Conservation (phyloP, 176 grass and related monocot genomes). For the Bothriochloa decipiens region DNA sequence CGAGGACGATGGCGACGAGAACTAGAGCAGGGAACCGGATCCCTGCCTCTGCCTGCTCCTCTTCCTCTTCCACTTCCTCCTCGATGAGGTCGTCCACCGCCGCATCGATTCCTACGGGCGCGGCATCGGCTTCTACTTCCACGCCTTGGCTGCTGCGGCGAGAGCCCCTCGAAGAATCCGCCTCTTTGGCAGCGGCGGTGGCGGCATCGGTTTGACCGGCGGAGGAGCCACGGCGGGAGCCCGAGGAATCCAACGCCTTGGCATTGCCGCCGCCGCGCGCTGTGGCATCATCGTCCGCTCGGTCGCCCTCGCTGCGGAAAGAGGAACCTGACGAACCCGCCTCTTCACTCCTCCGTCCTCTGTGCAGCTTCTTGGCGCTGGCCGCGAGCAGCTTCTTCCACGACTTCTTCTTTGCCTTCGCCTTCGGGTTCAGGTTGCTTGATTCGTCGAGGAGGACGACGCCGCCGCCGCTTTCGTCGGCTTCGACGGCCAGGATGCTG, state of each 20-base stretch:
- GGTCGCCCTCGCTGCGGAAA: conserved; percentile 33
- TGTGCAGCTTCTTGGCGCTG: conserved; percentile 43
- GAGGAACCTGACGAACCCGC: background rate
- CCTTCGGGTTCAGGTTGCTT: conserved; percentile 25
- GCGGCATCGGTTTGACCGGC: conserved; percentile 11
- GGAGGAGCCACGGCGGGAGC: conserved; percentile 2
- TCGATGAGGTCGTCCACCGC: background rate
- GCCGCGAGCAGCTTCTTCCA: conserved; percentile 62
- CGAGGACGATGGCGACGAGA: conserved; percentile 46
- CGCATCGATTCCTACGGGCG: background rate
- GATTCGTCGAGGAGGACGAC: conserved; percentile 31
- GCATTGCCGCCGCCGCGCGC: conserved; percentile 28
- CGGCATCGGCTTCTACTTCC: conserved; percentile 1
- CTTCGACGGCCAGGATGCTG: background rate
- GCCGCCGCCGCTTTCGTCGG: conserved; percentile 25
- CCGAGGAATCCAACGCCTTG: conserved; percentile 16
- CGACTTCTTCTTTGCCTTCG: conserved; percentile 49
- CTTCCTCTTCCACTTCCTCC: background rate
- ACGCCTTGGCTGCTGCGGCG: background rate
- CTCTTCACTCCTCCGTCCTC: conserved; percentile 13
- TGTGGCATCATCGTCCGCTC: conserved; percentile 29
- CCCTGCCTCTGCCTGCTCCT: background rate
- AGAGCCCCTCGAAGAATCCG: background rate
- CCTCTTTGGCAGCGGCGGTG: background rate
- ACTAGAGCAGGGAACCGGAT: conserved; percentile 32